Percentiles rank a stretch among this genome's conserved stretches.
These are phyloP conservation scores for Pelargonium myrrhifolium DNA, from an alignment of 441 rosid genomes.

Conservation along the genomic window DNA sequence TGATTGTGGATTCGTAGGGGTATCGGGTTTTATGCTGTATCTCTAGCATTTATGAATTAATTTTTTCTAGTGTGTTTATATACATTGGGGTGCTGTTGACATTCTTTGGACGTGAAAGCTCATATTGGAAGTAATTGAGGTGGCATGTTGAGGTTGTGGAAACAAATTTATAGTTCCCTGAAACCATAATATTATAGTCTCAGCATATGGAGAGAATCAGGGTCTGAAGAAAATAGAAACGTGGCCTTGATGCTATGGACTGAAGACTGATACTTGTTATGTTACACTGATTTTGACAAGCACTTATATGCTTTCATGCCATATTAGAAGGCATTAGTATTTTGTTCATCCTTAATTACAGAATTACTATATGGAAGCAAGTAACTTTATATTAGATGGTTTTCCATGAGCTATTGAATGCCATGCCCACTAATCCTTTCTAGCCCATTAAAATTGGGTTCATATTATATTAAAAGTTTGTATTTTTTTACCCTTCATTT, in stretches of 20 bases:
- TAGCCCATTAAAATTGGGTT: background rate
- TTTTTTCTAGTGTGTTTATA: background rate
- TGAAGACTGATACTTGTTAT: background rate
- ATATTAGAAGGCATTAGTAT: background rate
- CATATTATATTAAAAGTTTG: background rate
- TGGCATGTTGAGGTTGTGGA: background rate
- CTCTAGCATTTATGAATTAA: background rate
- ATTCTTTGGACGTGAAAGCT: background rate
- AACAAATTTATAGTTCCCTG: background rate
- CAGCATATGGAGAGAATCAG: background rate
- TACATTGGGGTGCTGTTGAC: background rate
- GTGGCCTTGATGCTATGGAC: background rate
- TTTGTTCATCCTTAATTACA: background rate
- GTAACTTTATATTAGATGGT: background rate
- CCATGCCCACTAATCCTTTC: background rate
- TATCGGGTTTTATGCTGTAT: background rate
- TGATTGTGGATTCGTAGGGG: background rate
- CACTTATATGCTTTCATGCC: background rate
- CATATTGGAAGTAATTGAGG: background rate
- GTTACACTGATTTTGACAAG: background rate
- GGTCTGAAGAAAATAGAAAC: background rate
- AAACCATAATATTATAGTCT: background rate
- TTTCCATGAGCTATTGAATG: background rate
- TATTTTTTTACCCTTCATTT: background rate
- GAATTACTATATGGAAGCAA: background rate